Base-by-base conservation (phyloP, 208 protist genomes). In the Leishmania gerbilli region DNA sequence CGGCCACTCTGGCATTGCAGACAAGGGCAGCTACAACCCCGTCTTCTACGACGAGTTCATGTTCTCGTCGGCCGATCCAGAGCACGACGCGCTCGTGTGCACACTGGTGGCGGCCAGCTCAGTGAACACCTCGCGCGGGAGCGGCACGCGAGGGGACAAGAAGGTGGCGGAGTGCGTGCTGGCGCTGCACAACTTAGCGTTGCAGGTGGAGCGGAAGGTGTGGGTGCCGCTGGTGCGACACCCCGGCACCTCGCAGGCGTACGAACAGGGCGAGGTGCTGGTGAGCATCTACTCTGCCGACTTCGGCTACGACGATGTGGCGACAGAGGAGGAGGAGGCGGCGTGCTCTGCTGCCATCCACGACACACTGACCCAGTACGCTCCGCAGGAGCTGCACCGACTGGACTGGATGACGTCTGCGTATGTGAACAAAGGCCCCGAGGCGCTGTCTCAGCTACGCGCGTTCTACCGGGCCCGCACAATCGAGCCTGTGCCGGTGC, bases 11-110 rank as follows among this genome's bases (percentile, higher is more conserved):
- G 86, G 84, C 64, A 72, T 91, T 37, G 86, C 87, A n/a, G 78
- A 77, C 8, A 84, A 80, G 37, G 86, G 87, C 69, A 62, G 56
- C 51, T 83, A 83, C 76, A 77, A 95, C 81, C 90, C 89, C 7
- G 72, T 88, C 77, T 97, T 97, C 80, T 88, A 88, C 79, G 90
- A 96, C 81, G 92, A 95, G 80, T 97, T 97, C 82, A 55, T 94
- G 40, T 95, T 97, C 80, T 74, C 87, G 34, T 88, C 90, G 6
- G 71, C 60, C 31, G 76, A 90, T 34, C 88, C 90, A n/a, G 84
- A 91, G 72, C 72, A 77, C 1, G 94, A 97, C 56, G 91, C 91
- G 76, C 82, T 97, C 56, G 88, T 91, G 67, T 86, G 89, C 62
- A 95, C 90, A 68, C 81, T 97, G 9, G 86, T 95, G 56, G 82